These are phyloP conservation scores for Ceriops zippeliana DNA, from an alignment of 345 rosid species.

Conservation along the genomic window DNA sequence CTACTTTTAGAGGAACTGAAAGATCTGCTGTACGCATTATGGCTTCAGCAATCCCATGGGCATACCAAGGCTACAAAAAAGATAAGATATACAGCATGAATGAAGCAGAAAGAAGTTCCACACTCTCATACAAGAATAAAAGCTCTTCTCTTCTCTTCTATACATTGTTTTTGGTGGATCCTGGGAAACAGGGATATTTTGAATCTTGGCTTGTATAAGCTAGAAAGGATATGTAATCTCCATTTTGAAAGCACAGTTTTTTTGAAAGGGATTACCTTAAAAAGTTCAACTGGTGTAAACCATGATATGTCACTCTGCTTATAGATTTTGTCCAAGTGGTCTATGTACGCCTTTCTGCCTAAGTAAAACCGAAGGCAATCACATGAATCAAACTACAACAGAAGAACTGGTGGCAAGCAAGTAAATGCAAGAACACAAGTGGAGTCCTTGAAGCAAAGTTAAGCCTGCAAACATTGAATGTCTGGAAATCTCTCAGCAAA, in stretches of 20 bases:
- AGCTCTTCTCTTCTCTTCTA: too few relatives aligned
- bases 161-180: too few relatives aligned
- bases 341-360: slow-evolving; percentile 88
- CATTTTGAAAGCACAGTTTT: background rate
- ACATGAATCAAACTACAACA: background rate
- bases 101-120: background rate
- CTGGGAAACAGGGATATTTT: too few relatives aligned
- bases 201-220: too few relatives aligned
- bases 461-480: background rate
- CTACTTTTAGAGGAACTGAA: slow-evolving; percentile 80
- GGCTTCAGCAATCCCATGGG: slow-evolving; percentile 97
- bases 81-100: slow-evolving; percentile 13
- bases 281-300: slow-evolving; percentile 99
- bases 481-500: background rate
- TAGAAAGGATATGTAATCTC: background rate
- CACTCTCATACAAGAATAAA: background rate
- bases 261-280: slow-evolving; percentile 53
- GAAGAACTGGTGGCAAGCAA: background rate
- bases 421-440: background rate
- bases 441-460: background rate
- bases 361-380: slow-evolving; percentile 5
- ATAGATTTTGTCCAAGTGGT: slow-evolving; percentile 76
- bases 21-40: slow-evolving; percentile 84
- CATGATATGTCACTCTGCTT: slow-evolving; percentile 86
- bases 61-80: slow-evolving; percentile 88